Evolutionary conservation across 2,329 filamentous ascomycete genomes (phyloP).

Genomic region (Plenodomus lindquistii): DNA sequence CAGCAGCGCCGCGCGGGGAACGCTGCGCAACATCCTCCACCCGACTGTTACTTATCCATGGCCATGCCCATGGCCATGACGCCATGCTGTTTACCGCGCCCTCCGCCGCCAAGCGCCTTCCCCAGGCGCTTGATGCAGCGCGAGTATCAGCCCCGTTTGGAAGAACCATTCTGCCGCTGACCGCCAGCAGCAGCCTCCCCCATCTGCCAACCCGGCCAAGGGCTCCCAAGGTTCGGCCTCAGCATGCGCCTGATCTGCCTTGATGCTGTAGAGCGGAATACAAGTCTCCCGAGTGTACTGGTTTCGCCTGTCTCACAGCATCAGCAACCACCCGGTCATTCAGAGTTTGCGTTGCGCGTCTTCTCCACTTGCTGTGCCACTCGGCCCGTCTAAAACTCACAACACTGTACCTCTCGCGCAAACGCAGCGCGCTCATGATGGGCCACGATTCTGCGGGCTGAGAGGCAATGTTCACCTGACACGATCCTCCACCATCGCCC

Average conservation of each 20-base stretch:
- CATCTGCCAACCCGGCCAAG: constrained; percentile 33
- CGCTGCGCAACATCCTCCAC: background rate
- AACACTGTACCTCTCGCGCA: background rate
- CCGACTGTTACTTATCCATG: background rate
- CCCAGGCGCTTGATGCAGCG: constrained; percentile 33
- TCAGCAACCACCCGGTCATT: constrained; percentile 16
- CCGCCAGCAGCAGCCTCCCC: constrained; percentile 23
- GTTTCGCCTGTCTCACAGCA: constrained; percentile 43
- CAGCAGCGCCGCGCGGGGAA: constrained; percentile 8
- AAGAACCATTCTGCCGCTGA: constrained; percentile 33
- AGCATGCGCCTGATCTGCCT: constrained; percentile 25
- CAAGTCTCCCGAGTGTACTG: constrained; percentile 31
- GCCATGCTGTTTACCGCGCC: constrained; percentile 13
- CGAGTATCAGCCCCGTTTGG: constrained; percentile 40
- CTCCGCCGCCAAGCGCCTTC: constrained; percentile 18
- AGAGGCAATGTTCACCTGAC: too few relatives aligned
- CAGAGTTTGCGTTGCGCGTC: constrained; percentile 24
- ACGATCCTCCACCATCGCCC: background rate
- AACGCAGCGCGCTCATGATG: too few relatives aligned
- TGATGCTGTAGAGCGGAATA: constrained; percentile 41
- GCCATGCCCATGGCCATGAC: background rate
- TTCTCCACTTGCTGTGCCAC: constrained; percentile 3
- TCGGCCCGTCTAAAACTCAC: background rate
- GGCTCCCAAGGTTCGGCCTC: constrained; percentile 25
- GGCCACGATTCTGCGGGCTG: too few relatives aligned